These are phyloP conservation scores for Mycena vulgaris DNA, from an alignment of 768 basidiomycete species.

Conservation along the genomic window DNA sequence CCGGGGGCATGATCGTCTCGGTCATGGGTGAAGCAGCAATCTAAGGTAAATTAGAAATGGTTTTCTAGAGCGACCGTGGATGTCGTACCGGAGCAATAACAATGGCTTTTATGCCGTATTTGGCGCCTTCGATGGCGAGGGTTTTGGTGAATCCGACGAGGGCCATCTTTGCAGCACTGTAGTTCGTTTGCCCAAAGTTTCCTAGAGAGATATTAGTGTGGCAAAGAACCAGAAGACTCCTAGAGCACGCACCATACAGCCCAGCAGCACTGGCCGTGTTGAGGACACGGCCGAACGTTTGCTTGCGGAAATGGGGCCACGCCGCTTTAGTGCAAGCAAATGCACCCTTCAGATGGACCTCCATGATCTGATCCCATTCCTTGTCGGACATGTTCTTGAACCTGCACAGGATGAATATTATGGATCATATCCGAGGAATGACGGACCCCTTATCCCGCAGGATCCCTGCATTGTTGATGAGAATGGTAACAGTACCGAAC, in stretches of 20 bases:
- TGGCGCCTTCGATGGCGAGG: constrained; percentile 91
- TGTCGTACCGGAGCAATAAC: constrained; percentile 89
- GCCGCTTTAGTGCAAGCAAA: constrained; percentile 94
- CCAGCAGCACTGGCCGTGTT: constrained; percentile 98
- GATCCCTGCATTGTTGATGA: constrained; percentile 98
- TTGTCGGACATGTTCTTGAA: constrained; percentile 98
- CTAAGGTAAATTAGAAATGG: constrained; percentile 53
- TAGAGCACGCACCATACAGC: constrained; percentile 76
- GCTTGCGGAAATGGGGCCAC: constrained; percentile 96
- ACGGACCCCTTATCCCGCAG: constrained; percentile 83
- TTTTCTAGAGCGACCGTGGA: not conserved
- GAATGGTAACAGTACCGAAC: constrained; percentile 88
- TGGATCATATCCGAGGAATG: not conserved
- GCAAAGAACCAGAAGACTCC: not conserved
- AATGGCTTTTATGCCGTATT: constrained; percentile 89
- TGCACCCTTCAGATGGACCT: constrained; percentile 95
- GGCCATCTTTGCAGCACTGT: constrained; percentile 98
- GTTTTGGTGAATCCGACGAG: constrained; percentile 94
- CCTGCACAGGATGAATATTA: constrained; percentile 52
- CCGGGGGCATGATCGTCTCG: constrained; percentile 94
- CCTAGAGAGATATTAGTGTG: constrained; percentile 57
- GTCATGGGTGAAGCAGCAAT: constrained; percentile 98
- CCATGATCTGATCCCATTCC: constrained; percentile 91
- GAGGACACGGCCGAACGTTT: constrained; percentile 94
- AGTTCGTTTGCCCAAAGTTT: constrained; percentile 98